Base-by-base conservation (phyloP, 208 protist species). In the Leishmania tropica region DNA sequence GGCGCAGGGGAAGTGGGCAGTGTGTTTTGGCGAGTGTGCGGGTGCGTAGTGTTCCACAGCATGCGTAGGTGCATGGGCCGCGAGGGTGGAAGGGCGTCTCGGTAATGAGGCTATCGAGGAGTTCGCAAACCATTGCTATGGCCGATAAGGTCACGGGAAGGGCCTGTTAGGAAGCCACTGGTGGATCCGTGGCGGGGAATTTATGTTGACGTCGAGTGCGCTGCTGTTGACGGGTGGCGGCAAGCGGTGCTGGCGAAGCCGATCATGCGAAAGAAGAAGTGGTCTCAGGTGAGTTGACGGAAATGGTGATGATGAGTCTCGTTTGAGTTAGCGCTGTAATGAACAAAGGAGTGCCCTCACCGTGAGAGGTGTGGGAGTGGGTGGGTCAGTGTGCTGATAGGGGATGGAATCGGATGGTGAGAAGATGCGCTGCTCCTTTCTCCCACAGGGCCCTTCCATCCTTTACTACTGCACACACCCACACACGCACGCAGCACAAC, bases 11-110 rank as follows among this genome's bases (percentile, higher is more conserved):
- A 15, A 11, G 53, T 58, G 53, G 13, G 4, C 24, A 58, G 42
- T 28, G 53, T 24, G 19, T 24, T 0, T 28, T 28, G 17, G 5
- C 3, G 17, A 0, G 0, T 1, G 19, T 58, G 17, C 5, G 53
- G 6, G 17, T 4, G 53, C 45, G 83, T 68, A 64, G 71, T 82
- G 75, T 51, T 65, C 21, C 73, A 73, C 79, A 78, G 83, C 75
- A 83, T 83, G 82, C 65, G 76, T 24, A 74, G 56, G 62, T 58
- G 76, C n/a, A 51, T 45, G 48, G 21, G 62, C 0, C 10, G 75
- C 17, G 75, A 19, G n/a, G 35, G 2, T 53, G 15, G 48, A 6
- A 11, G 15, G 24, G 47, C 2, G 47, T 47, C 45, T 10, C 45
- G 13, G 45, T 47, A 47, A 47, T 13, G 45, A 7, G 45, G 0